A percentile compares a stretch with the other conserved stretches of the same genome.
phyloP scores from a whole-genome alignment of 495 filamentous ascomycete genomes.

The Pyrenopolyporus hunteri region DNA sequence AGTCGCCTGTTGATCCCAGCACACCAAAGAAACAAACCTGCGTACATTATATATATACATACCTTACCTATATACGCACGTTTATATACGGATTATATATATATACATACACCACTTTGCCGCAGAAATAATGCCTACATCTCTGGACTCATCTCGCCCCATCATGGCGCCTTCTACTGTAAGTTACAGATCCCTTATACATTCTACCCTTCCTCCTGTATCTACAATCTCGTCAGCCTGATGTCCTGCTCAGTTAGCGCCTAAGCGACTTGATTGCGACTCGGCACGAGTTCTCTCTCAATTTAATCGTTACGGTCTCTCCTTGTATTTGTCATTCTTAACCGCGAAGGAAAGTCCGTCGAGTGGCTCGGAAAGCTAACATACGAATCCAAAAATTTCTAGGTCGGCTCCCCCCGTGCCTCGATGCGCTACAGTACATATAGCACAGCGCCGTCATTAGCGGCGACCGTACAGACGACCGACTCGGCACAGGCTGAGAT shows the following conservation, averaged over 20 bases:
- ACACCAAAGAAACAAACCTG: not conserved
- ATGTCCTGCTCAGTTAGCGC: not conserved
- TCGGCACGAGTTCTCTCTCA: too few relatives aligned
- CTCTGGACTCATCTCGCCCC: slow-evolving; percentile 74
- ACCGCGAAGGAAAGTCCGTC: not conserved
- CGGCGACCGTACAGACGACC: slow-evolving; percentile 63
- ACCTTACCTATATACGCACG: too few relatives aligned
- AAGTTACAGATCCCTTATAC: slow-evolving; percentile 45
- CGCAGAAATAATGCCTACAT: slow-evolving; percentile 61
- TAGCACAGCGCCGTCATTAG: slow-evolving; percentile 74
- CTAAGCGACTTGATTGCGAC: too few relatives aligned
- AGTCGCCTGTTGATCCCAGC: not conserved
- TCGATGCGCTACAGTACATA: slow-evolving; percentile 84
- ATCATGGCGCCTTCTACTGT: slow-evolving; percentile 76
- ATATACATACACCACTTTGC: not conserved
- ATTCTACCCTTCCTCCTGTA: not conserved
- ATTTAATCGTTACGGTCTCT: not conserved
- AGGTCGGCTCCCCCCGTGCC: slow-evolving; percentile 57
- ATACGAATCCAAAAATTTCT: not conserved
- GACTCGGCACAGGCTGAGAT: slow-evolving; percentile 75
- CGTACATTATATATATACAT: slow-evolving; percentile 1
- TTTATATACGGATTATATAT: not conserved
- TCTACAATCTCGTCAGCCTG: not conserved
- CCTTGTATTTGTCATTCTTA: not conserved
- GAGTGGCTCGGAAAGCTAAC: not conserved